Conservation (phyloP, 208 protist genomes). For the Vickermania spadyakhi region DNA sequence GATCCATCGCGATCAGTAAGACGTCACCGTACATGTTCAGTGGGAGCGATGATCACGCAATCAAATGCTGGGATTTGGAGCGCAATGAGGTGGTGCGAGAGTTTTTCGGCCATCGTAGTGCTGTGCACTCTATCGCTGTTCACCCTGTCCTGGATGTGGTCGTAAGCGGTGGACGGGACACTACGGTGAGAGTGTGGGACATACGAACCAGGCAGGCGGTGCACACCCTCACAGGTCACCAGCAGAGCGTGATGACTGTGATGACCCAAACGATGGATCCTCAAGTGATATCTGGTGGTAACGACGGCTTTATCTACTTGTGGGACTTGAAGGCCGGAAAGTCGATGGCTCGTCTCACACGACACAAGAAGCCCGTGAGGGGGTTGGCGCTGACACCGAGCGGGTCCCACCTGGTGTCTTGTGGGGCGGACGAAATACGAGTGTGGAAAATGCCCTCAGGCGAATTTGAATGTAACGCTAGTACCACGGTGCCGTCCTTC, state of each 20-base stretch:
- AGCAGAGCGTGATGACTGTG: constrained; percentile 87
- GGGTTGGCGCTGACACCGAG: constrained; percentile 78
- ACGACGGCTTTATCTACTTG: constrained; percentile 89
- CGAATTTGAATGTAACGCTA: constrained; percentile 93
- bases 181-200: constrained; percentile 91
- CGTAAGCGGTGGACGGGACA: constrained; percentile 96
- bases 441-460: constrained; percentile 94
- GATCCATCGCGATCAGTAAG: constrained; percentile 80
- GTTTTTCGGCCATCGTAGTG: constrained; percentile 97
- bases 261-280: constrained; percentile 83
- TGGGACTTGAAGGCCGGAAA: constrained; percentile 89
- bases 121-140: constrained; percentile 87
- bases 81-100: constrained; percentile 89
- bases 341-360: constrained; percentile 84
- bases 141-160: constrained; percentile 98
- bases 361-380: constrained; percentile 99
- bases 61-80: constrained; percentile 99
- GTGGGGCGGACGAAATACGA: constrained; percentile 96
- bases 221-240: constrained; percentile 92
- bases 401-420: constrained; percentile 92
- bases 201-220: constrained; percentile 69
- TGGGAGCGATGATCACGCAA: constrained; percentile 96
- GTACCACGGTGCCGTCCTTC: constrained; percentile 33
- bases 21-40: constrained; percentile 98
- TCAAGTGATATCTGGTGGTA: constrained; percentile 91